phyloP scores from a whole-genome alignment of 73 alveolate genomes.

The Paramecium biaurelia region DNA sequence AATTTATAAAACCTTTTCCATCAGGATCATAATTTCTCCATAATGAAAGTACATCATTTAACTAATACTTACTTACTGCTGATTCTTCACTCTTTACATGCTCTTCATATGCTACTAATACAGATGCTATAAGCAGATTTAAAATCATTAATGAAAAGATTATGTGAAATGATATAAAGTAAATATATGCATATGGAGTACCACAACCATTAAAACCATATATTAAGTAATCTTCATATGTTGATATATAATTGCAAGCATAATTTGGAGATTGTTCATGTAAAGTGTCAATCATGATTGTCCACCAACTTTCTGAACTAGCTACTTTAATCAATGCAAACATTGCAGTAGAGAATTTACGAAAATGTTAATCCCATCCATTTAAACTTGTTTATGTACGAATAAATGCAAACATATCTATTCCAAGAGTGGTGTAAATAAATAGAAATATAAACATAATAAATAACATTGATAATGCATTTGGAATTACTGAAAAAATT shows the following conservation, averaged over 20 bases:
- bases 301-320: constrained; percentile 59
- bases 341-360: constrained; percentile 58
- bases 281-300: constrained; percentile 32
- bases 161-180: constrained; percentile 53
- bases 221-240: constrained; percentile 5
- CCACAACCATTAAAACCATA: constrained; percentile 65
- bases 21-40: constrained; percentile 62
- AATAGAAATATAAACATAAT: constrained; percentile 37
- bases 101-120: constrained; percentile 58
- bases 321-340: constrained; percentile 57
- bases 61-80: constrained; percentile 54
- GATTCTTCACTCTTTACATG: constrained; percentile 54
- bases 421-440: constrained; percentile 53
- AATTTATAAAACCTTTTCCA: constrained; percentile 57
- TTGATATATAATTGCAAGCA: constrained; percentile 24
- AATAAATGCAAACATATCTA: constrained; percentile 51
- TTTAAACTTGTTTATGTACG: constrained; percentile 30
- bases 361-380: constrained; percentile 60
- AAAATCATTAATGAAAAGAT: constrained; percentile 59
- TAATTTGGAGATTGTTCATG: constrained; percentile 46
- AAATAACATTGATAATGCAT: constrained; percentile 37
- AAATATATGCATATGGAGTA: constrained; percentile 18
- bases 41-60: constrained; percentile 51
- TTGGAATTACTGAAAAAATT: constrained; percentile 39
- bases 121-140: constrained; percentile 52